Conservation (phyloP, 768 basidiomycete species). For the Suillus plorans region DNA sequence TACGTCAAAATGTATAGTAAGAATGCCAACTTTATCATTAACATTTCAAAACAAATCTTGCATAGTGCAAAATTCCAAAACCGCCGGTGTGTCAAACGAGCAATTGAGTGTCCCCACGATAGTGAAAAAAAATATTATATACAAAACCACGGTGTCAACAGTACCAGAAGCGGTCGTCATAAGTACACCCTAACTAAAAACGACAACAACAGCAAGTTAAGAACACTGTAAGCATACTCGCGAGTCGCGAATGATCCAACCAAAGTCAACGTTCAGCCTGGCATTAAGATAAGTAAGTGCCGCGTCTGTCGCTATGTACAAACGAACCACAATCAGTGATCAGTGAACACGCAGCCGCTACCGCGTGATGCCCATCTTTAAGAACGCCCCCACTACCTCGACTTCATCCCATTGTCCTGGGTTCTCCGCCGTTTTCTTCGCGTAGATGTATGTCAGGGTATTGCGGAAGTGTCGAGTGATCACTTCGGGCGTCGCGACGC, state of each 20-base stretch:
- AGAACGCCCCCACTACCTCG: conserved; percentile 80
- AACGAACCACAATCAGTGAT: not conserved
- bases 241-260: not conserved
- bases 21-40: no score
- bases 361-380: conserved; percentile 84
- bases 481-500: conserved; percentile 91
- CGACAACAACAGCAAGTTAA: conserved; percentile 7
- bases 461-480: conserved; percentile 93
- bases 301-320: not conserved
- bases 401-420: conserved; percentile 76
- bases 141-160: not conserved
- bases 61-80: no score
- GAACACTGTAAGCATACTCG: not conserved
- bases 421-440: conserved; percentile 52
- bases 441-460: conserved; percentile 79
- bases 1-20: no score
- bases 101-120: not conserved
- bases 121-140: not conserved
- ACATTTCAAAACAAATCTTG: no score
- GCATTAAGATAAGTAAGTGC: not conserved
- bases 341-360: conserved; percentile 25
- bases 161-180: not conserved
- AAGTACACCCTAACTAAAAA: conserved; percentile 2
- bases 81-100: no score
- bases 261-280: not conserved